Evolutionary conservation across 306 rosid species (phyloP).

Genomic region (Rubus idaeus): DNA sequence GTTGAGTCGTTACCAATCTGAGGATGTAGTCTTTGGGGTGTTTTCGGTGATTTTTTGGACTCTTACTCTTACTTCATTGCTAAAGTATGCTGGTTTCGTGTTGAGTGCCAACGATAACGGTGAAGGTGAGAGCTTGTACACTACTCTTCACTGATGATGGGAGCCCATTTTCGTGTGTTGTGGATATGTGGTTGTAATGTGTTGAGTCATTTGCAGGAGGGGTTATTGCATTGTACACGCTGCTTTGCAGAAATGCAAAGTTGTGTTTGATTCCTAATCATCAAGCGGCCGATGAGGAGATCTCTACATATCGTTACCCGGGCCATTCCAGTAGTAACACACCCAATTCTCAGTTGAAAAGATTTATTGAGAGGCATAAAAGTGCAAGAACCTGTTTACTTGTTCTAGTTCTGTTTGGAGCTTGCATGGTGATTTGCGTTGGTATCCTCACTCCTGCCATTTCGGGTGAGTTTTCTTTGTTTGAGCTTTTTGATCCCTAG

Average conservation of each 20-base stretch:
- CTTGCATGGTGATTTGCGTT: slow-evolving; percentile 71
- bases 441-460: slow-evolving; percentile 77
- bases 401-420: slow-evolving; percentile 68
- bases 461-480: slow-evolving; percentile 50
- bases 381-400: slow-evolving; percentile 51
- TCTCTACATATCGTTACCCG: slow-evolving; percentile 55
- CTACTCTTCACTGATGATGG: slow-evolving; percentile 10
- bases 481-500: slow-evolving; percentile 10
- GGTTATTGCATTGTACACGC: slow-evolving; percentile 65
- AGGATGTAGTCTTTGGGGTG: slow-evolving; percentile 74
- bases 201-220: slow-evolving; percentile 62
- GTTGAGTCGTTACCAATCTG: slow-evolving; percentile 46
- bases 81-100: slow-evolving; percentile 57
- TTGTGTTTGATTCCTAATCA: slow-evolving; percentile 68
- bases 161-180: not conserved
- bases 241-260: slow-evolving; percentile 77
- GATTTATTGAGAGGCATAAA: slow-evolving; percentile 68
- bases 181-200: slow-evolving; percentile 19
- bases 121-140: slow-evolving; percentile 53
- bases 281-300: slow-evolving; percentile 88
- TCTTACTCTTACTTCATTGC: slow-evolving; percentile 55
- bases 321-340: slow-evolving; percentile 49
- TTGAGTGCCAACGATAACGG: slow-evolving; percentile 70
- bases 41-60: slow-evolving; percentile 80
- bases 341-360: slow-evolving; percentile 50